phyloP scores from a whole-genome alignment of 352 stramenopile genomes.

The Globisporangium spinosum region DNA sequence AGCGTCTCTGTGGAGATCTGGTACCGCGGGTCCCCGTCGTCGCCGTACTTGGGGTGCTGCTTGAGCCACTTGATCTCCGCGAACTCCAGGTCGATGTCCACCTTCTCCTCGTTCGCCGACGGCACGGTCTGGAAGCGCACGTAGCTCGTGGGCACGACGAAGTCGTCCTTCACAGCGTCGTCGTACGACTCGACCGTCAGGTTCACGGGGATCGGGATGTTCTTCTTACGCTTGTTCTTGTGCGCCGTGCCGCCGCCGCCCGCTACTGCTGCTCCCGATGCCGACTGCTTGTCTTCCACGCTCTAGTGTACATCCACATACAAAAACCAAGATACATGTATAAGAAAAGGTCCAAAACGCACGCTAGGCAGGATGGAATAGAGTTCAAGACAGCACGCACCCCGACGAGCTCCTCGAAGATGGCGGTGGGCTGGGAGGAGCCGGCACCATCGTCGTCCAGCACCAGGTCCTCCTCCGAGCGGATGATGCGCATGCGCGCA shows the following conservation, averaged over 20 bases:
- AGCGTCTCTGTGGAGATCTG: slow-evolving; percentile 64
- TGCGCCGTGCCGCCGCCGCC: slow-evolving; percentile 14
- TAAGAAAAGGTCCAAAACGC: not conserved
- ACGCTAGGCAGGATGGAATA: not conserved
- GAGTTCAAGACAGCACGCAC: slow-evolving; percentile 25
- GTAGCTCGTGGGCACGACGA: slow-evolving; percentile 75
- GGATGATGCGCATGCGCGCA: slow-evolving; percentile 81
- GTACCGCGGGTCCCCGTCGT: slow-evolving; percentile 75
- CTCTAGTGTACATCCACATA: slow-evolving; percentile 28
- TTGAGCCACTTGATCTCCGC: slow-evolving; percentile 88
- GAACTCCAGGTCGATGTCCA: slow-evolving; percentile 77
- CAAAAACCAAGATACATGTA: not conserved
- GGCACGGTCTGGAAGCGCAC: slow-evolving; percentile 77
- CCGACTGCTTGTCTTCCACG: slow-evolving; percentile 48
- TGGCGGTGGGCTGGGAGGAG: slow-evolving; percentile 31
- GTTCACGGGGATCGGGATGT: slow-evolving; percentile 85
- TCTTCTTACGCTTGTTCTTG: slow-evolving; percentile 69
- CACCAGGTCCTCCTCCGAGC: slow-evolving; percentile 74
- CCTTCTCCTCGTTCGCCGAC: slow-evolving; percentile 33
- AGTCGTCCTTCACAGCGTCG: slow-evolving; percentile 58
- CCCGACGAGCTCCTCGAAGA: slow-evolving; percentile 73
- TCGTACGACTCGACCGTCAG: slow-evolving; percentile 65
- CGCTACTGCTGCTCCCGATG: not conserved
- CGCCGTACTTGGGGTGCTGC: slow-evolving; percentile 78
- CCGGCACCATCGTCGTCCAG: slow-evolving; percentile 50